Percentiles rank a stretch among this genome's conserved stretches.
phyloP scores from a whole-genome alignment of 2,329 filamentous ascomycete species.

The Gliomastix tumulicola region DNA sequence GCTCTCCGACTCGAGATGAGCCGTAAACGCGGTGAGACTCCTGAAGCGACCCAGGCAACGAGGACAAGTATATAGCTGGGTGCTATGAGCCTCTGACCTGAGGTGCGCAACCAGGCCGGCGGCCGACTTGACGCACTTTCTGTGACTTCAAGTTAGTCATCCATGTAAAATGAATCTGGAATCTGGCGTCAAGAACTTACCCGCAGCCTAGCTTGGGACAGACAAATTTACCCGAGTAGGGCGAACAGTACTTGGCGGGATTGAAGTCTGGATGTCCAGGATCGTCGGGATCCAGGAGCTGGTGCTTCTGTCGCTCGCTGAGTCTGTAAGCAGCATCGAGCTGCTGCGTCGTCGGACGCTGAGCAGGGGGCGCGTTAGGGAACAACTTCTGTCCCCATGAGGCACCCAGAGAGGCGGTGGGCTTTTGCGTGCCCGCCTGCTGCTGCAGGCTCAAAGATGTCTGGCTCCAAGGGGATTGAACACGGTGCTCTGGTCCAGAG shows the following conservation, averaged over 20 bases:
- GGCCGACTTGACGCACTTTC: constrained; percentile 29
- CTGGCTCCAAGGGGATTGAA: no score
- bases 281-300: constrained; percentile 25
- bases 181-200: constrained; percentile 25
- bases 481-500: no score
- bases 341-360: constrained; percentile 11
- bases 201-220: constrained; percentile 48
- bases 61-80: constrained; percentile 30
- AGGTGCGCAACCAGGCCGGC: constrained; percentile 33
- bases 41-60: constrained; percentile 34
- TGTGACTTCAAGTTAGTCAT: constrained; percentile 10
- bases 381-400: constrained; percentile 15
- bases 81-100: constrained; percentile 29
- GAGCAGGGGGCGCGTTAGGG: constrained; percentile 11
- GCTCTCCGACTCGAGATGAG: constrained; percentile 39
- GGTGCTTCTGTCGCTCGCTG: constrained; percentile 5
- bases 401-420: no score
- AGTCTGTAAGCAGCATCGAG: constrained; percentile 7
- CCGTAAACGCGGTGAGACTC: constrained; percentile 32
- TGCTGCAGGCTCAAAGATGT: no score
- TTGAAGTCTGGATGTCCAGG: constrained; percentile 41
- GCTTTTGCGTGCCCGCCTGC: no score
- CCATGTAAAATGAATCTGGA: background rate
- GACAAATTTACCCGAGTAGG: constrained; percentile 33
- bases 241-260: constrained; percentile 35